Base-by-base conservation (phyloP, 139 green algal species). In the Trebouxia sp. region DNA sequence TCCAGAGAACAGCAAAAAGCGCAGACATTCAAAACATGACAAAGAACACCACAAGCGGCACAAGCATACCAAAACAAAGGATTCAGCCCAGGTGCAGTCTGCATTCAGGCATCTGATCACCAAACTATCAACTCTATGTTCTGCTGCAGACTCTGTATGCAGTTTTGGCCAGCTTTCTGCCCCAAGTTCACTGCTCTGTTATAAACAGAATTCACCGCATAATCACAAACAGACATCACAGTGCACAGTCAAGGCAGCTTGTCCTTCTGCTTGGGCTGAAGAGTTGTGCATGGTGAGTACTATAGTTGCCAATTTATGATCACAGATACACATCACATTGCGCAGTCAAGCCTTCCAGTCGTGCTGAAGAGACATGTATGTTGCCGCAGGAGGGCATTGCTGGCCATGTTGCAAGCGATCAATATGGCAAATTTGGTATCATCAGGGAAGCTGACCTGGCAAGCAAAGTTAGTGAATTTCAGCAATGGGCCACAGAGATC, bases 401-500 rank as follows among this genome's bases (percentile, higher is more conserved):
- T 30, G 62, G 78, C n/a, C 78, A 77, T n/a, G 35, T 51, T n/a
- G 43, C 67, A 82, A 20, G 70, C 26, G 43, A 41, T 41, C 85
- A 92, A 65, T 97, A 92, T 85, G 93, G 93, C 28, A 93, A 91
- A 82, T 94, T 92, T 76, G 93, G 93, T 76, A 88, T 95, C 76
- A 91, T 97, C 37, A 83, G 92, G 17, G 91, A 97, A 85, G 86
- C 82, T 12, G 87, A 93, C 78, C 48, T 86, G 15, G 11, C 76
- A 48, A 75, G 42, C 78, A 97, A 97, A 83, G 86, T 87, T 17
- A 81, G 86, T 24, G 94, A 98, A 85, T 98, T 97, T 85, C 85
- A 90, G 42, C 66, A 93, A 72, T 98, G 94, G 94, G 91, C 92
- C 26, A 72, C 86, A 17, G 93, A 96, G 15, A 90, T 92, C 26